Percentiles rank a stretch among this genome's conserved stretches.
These are phyloP conservation scores for Penicillium longicatenatum DNA, from an alignment of 495 filamentous ascomycete species.

Conservation along the genomic window DNA sequence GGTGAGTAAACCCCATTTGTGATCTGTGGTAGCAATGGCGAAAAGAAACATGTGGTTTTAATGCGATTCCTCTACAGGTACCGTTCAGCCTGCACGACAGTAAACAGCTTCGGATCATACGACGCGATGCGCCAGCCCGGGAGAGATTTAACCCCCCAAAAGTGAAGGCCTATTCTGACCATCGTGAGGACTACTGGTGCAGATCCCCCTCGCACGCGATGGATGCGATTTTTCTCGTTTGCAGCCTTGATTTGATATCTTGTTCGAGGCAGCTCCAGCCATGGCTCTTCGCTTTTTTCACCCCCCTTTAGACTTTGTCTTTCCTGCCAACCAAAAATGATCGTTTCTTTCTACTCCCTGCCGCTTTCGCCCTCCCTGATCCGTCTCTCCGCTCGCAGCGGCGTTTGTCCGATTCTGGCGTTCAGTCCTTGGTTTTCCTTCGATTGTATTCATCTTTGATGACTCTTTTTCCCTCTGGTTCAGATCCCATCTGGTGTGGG, in stretches of 20 bases:
- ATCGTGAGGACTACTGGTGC: constrained; percentile 7
- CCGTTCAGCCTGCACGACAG: constrained; percentile 49
- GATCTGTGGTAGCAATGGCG: background rate
- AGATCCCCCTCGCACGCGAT: constrained; percentile 5
- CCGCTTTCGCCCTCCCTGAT: constrained; percentile 1
- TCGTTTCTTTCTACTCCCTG: background rate
- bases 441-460: constrained; percentile 28
- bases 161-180: constrained; percentile 13
- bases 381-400: constrained; percentile 19
- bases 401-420: constrained; percentile 21
- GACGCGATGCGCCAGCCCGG: constrained; percentile 13
- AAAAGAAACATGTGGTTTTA: background rate
- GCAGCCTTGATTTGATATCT: constrained; percentile 6
- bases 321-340: background rate
- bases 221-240: constrained; percentile 16
- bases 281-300: background rate
- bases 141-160: constrained; percentile 1
- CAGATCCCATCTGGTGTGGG: constrained; percentile 32
- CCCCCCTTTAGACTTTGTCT: constrained; percentile 1
- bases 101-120: constrained; percentile 28
- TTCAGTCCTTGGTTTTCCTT: constrained; percentile 19
- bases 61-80: constrained; percentile 26
- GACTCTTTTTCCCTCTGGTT: constrained; percentile 21
- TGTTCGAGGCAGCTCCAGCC: constrained; percentile 14
- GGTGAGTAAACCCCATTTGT: constrained; percentile 33